Evolutionary conservation across 2,329 filamentous ascomycete genomes (phyloP).

Genomic region (Ceratocystis papillata): DNA sequence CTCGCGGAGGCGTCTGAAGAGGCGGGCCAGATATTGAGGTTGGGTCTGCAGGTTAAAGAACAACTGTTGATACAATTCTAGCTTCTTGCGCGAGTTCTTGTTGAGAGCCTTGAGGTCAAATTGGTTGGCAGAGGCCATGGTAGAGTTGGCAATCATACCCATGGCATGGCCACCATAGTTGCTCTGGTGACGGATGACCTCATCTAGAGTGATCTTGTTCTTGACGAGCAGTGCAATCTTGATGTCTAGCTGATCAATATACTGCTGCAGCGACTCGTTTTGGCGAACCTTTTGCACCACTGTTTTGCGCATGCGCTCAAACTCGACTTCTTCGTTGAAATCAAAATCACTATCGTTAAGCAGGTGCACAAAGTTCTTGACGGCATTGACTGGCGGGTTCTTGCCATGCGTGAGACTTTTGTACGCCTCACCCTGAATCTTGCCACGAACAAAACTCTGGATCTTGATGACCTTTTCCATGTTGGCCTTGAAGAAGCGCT

Average conservation of each 20-base stretch:
- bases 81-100: constrained; percentile 88
- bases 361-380: constrained; percentile 96
- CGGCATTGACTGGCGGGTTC: constrained; percentile 89
- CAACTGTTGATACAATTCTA: constrained; percentile 92
- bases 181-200: constrained; percentile 92
- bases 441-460: constrained; percentile 88
- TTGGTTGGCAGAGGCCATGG: constrained; percentile 78
- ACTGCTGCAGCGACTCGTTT: constrained; percentile 94
- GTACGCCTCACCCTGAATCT: constrained; percentile 94
- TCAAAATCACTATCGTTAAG: constrained; percentile 98
- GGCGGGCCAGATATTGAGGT: constrained; percentile 78
- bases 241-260: constrained; percentile 96
- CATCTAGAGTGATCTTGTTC: constrained; percentile 98
- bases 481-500: constrained; percentile 81
- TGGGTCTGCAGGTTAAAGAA: constrained; percentile 98
- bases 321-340: constrained; percentile 97
- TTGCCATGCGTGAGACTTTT: constrained; percentile 93
- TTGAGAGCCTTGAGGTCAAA: constrained; percentile 96
- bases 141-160: constrained; percentile 73
- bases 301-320: constrained; percentile 85
- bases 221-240: constrained; percentile 97
- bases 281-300: constrained; percentile 95
- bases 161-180: constrained; percentile 88
- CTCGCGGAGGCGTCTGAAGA: constrained; percentile 77
- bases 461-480: constrained; percentile 99